Evolutionary conservation across 768 basidiomycete species (phyloP).

Genomic region (Mycena pura): DNA sequence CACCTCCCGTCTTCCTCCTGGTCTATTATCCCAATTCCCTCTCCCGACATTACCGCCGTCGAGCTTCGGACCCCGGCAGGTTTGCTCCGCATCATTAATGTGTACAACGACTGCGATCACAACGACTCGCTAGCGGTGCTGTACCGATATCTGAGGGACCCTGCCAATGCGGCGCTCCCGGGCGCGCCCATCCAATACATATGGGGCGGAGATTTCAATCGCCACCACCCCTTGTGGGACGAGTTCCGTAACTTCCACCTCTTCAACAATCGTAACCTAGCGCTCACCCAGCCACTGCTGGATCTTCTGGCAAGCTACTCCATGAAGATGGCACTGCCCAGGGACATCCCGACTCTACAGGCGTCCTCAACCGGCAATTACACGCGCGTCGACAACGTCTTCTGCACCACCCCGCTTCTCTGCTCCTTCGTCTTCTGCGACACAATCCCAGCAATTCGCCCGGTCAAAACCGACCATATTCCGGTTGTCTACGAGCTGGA

Average conservation of each 20-base stretch:
- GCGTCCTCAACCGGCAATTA: conserved; percentile 36
- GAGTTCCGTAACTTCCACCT: conserved; percentile 37
- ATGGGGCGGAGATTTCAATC: conserved; percentile 49
- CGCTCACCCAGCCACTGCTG: conserved; percentile 33
- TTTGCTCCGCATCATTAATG: conserved; percentile 31
- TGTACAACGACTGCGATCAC: conserved; percentile 31
- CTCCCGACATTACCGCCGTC: conserved; percentile 30
- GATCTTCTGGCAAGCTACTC: conserved; percentile 29
- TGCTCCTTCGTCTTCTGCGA: conserved; percentile 37
- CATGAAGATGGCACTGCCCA: conserved; percentile 44
- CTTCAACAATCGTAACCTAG: conserved; percentile 36
- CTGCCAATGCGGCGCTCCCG: background rate
- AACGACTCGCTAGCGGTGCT: conserved; percentile 1
- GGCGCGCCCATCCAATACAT: conserved; percentile 16
- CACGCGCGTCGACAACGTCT: conserved; percentile 53
- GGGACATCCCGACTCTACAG: conserved; percentile 42
- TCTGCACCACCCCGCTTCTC: conserved; percentile 27
- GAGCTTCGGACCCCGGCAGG: conserved; percentile 23
- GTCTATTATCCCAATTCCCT: background rate
- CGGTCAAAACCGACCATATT: conserved; percentile 46
- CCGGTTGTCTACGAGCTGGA: conserved; percentile 42
- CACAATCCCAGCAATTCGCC: conserved; percentile 17
- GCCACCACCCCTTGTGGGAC: conserved; percentile 52
- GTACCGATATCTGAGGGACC: background rate
- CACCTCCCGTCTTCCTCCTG: background rate